Evolutionary conservation across 305 asterid species (phyloP), one percentile per base, ranked within the genome.

Genomic region (Fraxinus xanthoxyloides): DNA sequence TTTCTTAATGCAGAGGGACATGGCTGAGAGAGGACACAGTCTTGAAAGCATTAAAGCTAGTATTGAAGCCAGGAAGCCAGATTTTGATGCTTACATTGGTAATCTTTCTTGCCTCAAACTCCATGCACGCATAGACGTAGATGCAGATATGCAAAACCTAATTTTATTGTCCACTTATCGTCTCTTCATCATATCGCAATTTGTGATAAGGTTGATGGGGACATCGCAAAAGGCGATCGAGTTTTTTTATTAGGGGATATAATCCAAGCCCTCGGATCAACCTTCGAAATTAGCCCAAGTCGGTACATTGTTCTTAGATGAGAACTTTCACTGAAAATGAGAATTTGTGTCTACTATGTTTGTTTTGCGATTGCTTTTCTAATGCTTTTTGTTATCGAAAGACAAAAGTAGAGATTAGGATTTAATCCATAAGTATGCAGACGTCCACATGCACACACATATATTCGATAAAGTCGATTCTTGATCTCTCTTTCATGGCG

Each of bases 21-120:
- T 96, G 99, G 97, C 98, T 77, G 99, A 96, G 88, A 91, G 98
- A 91, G 99, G 99, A 17, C 99, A 96, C 95, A 96, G 98, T 73
- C 94, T 96, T 24, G 99, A 96, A 85, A 96, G 99, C 89, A 96
- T 96, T 86, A 91, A 94, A 84, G 99, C 99, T 63, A 96, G 99
- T 77, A 96, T 96, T 77, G 97, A 94, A 89, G 97, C 99, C 79
- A 84, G 99, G 35, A 94, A 96, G 76, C 97, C 99, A 12, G 98
- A 96, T 82, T 96, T 94, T 79, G 99, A 96, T 75, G 99, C 99
- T 63, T 97, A 88, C 84, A 97, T 97, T 81, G 98, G 98, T 94
- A 89, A 63, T 2, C 79, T n/a, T 13, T 72, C 31, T n/a, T 51
- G 23, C 2, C 63, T 46, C 1, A 13, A 46, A 46, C 56, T 46